Evolutionary conservation across 164 flowering plant species (phyloP), one percentile per base, ranked within the genome.

Genomic region (Pachysandra terminalis): DNA sequence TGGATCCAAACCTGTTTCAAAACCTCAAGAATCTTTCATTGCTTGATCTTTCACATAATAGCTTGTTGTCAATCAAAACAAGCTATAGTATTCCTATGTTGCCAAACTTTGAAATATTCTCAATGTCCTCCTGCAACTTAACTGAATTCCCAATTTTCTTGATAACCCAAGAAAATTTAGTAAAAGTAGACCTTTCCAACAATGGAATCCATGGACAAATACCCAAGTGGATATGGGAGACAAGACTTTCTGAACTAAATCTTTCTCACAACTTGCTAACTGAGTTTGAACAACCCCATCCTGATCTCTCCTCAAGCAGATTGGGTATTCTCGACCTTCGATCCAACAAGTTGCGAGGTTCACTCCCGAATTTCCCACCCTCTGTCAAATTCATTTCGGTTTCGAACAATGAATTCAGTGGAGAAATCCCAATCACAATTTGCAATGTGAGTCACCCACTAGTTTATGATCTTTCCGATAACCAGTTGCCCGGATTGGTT

Each of bases 71-170:
- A 10, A 40, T 40, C 45, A 40, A 5, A 5, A 40, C 25, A 19
- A 60, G 53, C 19, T 17, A 19, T 6, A 17, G 10, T n/a, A 59
- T 49, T 40, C 59, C 21, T 19, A 60, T 16, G 35, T 17, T 49
- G 4, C 54, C 69, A 1, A 17, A 52, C 4, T 10, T 65, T 16
- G 0, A 0, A 0, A 5, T 0, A 10, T 59, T 71, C 19, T 23
- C 0, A 6, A 49, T 65, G 19, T 10, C 17, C 25, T 71, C 65
- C 23, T 65, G 74, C 63, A 60, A 59, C 23, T 1, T 65, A 8
- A 54, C 17, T 25, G 19, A 65, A 8, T 24, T 71, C 24, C 69
- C 74, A 52, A 27, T 3, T 25, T 66, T 66, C 61, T 13, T 69
- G 5, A 3, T 8, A 23, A 28, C 7, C 32, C 32, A 10, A 27